Percentiles rank a stretch among this genome's conserved stretches.
Conservation (phyloP, 257 asterid species). For the Fraxinus quadrangulata region DNA sequence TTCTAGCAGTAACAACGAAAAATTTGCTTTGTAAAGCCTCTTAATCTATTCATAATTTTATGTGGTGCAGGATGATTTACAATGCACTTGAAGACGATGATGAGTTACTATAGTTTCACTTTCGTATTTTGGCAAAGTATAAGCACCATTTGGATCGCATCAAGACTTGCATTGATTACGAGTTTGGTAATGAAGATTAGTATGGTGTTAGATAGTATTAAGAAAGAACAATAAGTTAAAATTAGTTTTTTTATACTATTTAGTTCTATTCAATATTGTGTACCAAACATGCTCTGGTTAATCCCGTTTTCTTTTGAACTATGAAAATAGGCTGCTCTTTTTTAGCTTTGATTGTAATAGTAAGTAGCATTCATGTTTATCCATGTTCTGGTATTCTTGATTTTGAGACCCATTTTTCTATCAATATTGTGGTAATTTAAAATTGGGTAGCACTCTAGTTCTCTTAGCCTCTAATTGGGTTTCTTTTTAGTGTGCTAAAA, state of each 20-base stretch:
- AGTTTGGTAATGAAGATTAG: neutral
- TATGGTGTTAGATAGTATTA: neutral
- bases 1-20: neutral
- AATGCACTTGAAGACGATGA: constrained; percentile 84
- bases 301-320: neutral
- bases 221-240: neutral
- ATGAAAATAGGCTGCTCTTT: neutral
- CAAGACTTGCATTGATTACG: neutral
- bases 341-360: neutral
- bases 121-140: neutral
- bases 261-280: neutral
- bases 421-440: neutral
- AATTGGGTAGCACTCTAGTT: neutral
- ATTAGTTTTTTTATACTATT: neutral
- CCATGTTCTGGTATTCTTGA: neutral
- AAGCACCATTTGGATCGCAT: neutral
- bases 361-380: neutral
- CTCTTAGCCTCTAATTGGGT: no score
- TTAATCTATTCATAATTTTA: neutral
- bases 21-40: neutral
- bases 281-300: neutral
- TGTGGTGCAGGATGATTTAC: constrained; percentile 70
- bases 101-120: constrained; percentile 28
- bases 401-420: neutral
- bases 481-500: no score